A percentile compares a stretch with the other conserved stretches of the same genome.
These are phyloP conservation scores for Fusarium citri DNA, from an alignment of 2,329 filamentous ascomycete species.

Conservation along the genomic window DNA sequence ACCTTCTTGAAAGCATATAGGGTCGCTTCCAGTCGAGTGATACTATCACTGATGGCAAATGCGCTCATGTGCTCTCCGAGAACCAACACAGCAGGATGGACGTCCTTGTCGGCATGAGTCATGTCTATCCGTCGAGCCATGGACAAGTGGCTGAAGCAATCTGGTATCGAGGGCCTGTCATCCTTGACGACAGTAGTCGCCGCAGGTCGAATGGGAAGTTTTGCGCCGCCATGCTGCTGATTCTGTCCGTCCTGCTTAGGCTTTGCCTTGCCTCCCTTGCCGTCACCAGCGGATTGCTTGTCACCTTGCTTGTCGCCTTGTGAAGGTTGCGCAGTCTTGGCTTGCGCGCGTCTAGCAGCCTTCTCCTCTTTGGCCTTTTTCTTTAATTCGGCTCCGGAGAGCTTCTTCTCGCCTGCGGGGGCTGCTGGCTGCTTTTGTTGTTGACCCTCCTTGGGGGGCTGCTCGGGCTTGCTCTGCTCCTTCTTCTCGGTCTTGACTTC, in stretches of 20 bases:
- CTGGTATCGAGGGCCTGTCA: conserved; percentile 71
- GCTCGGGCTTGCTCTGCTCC: conserved; percentile 40
- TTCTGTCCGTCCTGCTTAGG: conserved; percentile 58
- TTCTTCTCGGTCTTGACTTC: conserved; percentile 46
- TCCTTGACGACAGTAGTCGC: conserved; percentile 58
- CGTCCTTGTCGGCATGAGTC: conserved; percentile 75
- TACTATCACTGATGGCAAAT: conserved; percentile 90
- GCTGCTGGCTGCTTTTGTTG: conserved; percentile 38
- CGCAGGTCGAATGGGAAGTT: conserved; percentile 49
- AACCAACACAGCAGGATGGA: conserved; percentile 86
- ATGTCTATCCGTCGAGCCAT: conserved; percentile 69
- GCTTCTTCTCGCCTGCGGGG: conserved; percentile 62
- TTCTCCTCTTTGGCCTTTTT: conserved; percentile 93
- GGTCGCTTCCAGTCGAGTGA: conserved; percentile 86
- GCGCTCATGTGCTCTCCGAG: conserved; percentile 91
- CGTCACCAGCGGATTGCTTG: conserved; percentile 54
- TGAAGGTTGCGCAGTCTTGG: conserved; percentile 66
- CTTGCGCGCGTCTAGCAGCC: conserved; percentile 81
- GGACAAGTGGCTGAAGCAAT: conserved; percentile 84
- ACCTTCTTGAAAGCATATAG: conserved; percentile 90
- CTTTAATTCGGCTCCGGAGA: conserved; percentile 84
- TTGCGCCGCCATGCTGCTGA: conserved; percentile 49
- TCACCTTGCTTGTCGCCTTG: conserved; percentile 53
- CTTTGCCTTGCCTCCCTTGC: conserved; percentile 61
- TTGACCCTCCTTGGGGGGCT: conserved; percentile 40